phyloP scores from a whole-genome alignment of 2,329 filamentous ascomycete genomes.

The Emergomyces orientalis region DNA sequence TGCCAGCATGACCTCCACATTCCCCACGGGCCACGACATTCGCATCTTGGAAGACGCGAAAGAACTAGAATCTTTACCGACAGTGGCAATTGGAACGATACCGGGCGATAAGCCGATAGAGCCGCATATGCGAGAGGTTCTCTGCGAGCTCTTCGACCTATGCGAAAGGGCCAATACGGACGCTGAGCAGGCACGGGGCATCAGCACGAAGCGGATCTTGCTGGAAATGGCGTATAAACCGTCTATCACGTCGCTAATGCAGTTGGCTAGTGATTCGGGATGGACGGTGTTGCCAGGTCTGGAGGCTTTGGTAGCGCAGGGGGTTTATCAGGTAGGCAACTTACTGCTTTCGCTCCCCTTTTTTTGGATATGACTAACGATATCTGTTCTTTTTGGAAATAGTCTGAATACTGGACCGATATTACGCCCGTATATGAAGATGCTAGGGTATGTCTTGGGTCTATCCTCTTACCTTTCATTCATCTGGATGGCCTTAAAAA shows the following conservation, averaged over 20 bases:
- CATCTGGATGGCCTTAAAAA: not conserved
- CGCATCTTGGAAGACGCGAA: slow-evolving; percentile 49
- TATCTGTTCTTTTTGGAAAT: slow-evolving; percentile 11
- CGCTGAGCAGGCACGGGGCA: slow-evolving; percentile 39
- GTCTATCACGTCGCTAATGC: slow-evolving; percentile 70
- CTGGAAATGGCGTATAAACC: slow-evolving; percentile 98
- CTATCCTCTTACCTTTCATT: not conserved
- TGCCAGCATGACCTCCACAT: slow-evolving; percentile 56
- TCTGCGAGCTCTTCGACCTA: slow-evolving; percentile 42
- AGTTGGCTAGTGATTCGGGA: slow-evolving; percentile 63
- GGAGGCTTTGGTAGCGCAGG: slow-evolving; percentile 83
- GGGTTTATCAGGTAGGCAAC: slow-evolving; percentile 61
- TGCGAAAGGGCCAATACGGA: slow-evolving; percentile 17
- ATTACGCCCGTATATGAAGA: slow-evolving; percentile 64
- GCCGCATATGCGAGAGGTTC: slow-evolving; percentile 53
- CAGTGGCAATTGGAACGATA: slow-evolving; percentile 79
- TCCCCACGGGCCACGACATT: slow-evolving; percentile 65
- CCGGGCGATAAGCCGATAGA: slow-evolving; percentile 83
- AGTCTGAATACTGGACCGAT: slow-evolving; percentile 79
- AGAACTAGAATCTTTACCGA: slow-evolving; percentile 48
- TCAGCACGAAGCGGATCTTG: slow-evolving; percentile 48
- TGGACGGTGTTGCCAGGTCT: slow-evolving; percentile 82
- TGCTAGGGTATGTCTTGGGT: slow-evolving; percentile 46
- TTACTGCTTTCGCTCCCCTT: not conserved
- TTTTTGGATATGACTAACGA: not conserved